Evolutionary conservation across 2,329 filamentous ascomycete species (phyloP), one percentile per base, ranked within the genome.

Genomic region (Trichoderma sp.): DNA sequence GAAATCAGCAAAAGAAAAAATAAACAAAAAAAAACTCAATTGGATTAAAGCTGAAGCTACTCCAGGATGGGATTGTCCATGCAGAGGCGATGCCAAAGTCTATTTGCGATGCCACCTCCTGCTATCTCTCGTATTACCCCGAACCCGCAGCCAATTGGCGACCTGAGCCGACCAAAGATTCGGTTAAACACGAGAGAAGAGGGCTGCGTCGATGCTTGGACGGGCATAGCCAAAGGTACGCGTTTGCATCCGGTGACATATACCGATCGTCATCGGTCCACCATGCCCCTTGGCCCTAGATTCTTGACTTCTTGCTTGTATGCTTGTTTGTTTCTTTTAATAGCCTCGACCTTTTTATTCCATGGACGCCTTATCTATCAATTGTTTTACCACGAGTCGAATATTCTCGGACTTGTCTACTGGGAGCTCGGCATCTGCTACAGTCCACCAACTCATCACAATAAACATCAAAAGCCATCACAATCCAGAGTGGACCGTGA

Each of bases 181-280:
- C 71, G 71, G 41, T 16, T 56, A 73, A 56, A 56, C 56, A 63
- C 59, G 67, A 71, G 56, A 63, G n/a, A 50, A 35, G 60, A 68
- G 35, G 65, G 45, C 45, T 41, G 45, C 45, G 16, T n/a, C 18
- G 27, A 21, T 35, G 35, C 7, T 35, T 9, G 45, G n/a, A 53
- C 29, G 12, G 45, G 41, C n/a, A 56, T 45, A 56, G n/a, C 9
- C 11, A 53, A 50, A 31, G 27, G 27, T 33, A 31, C 35, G 41
- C 59, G 45, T 24, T 56, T 38, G 69, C 35, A 18, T 11, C 14
- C 31, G 53, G 71, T 74, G 71, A 74, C 71, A 66, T 65, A 31
- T 66, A 29, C 31, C 16, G 62, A 74, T 74, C 71, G 71, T 74
- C 71, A 74, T 66, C 14, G 60, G 24, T 66, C 71, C 71, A 74